Evolutionary conservation across 768 basidiomycete species (phyloP).

Genomic region (Butyriboletus loyo): DNA sequence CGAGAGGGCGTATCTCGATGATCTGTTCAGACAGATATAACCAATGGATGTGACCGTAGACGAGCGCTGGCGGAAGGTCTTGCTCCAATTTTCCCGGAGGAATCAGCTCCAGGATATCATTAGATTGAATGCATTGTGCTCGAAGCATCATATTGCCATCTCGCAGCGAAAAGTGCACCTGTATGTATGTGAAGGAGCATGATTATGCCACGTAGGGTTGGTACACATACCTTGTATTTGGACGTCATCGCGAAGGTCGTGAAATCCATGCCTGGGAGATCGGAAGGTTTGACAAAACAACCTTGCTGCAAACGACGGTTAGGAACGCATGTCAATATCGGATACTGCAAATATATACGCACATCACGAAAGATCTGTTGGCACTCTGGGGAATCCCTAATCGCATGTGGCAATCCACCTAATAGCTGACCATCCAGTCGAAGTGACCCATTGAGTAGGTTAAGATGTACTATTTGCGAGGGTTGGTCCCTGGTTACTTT

Average conservation of each 20-base stretch:
- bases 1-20: slow-evolving; percentile 25
- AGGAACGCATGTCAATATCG: too few relatives aligned
- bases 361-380: too few relatives aligned
- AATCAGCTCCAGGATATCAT: slow-evolving; percentile 16
- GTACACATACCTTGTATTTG: slow-evolving; percentile 1
- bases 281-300: neutral
- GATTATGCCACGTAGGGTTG: neutral
- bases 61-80: slow-evolving; percentile 17
- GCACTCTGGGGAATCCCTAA: too few relatives aligned
- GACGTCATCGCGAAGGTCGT: neutral
- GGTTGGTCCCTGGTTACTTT: too few relatives aligned
- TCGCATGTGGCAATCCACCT: too few relatives aligned
- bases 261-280: neutral
- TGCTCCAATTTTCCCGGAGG: slow-evolving; percentile 4
- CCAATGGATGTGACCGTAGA: slow-evolving; percentile 24
- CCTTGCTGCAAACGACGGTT: too few relatives aligned
- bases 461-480: too few relatives aligned
- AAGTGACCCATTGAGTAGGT: too few relatives aligned
- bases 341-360: too few relatives aligned
- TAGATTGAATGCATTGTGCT: neutral
- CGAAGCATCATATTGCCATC: slow-evolving; percentile 3
- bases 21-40: slow-evolving; percentile 9
- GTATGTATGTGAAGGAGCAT: neutral
- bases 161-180: slow-evolving; percentile 18
- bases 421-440: too few relatives aligned